Base-by-base conservation (phyloP, 495 filamentous ascomycete species). In the Penicillium nucicola region DNA sequence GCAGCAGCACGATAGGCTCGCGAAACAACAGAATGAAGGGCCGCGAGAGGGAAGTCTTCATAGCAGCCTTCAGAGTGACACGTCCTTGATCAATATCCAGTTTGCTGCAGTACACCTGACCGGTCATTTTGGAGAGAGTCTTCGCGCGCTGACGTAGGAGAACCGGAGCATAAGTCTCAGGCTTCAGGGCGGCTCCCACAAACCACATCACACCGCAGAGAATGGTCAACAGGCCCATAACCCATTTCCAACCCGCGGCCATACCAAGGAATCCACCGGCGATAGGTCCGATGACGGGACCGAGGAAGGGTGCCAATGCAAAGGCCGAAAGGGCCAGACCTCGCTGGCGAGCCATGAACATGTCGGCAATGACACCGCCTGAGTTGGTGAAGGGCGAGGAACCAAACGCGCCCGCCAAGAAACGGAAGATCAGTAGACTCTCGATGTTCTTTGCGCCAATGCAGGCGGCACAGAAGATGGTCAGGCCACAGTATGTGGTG, bases 371-470 rank as follows among this genome's bases (percentile, higher is more conserved):
- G 22, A 87, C 79, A 41, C 84, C 84, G 12, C 84, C 84, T 10
- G 81, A 71, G 65, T 87, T 88, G 22, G 84, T 86, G 46, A 88
- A 56, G 10, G 84, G 78, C 0, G 83, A 84, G 4, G 81, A 81
- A 18, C 87, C 87, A 60, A 88, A 87, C 12, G 83, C 75, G 18
- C 87, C 84, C n/a, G 82, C 82, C 37, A 90, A 79, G 69, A 89
- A 88, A 18, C 87, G 83, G 25, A 89, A 74, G 47, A 89, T 71
- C 36, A 89, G 58, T 1, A 90, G 65, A 0, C 80, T 77, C 37
- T 77, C 48, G 25, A 84, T 81, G 50, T 85, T 86, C 45, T 77
- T 69, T 1, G 83, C 65, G 5, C 78, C 76, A 0, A 78, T 77
- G 17, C 78, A 78, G 7, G 73, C 86, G 36, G 79, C 81, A 49